Percentiles rank a stretch among this genome's conserved stretches.
These are phyloP conservation scores for Lachancea cidri DNA, from an alignment of 805 yeast genomes.

Conservation along the genomic window DNA sequence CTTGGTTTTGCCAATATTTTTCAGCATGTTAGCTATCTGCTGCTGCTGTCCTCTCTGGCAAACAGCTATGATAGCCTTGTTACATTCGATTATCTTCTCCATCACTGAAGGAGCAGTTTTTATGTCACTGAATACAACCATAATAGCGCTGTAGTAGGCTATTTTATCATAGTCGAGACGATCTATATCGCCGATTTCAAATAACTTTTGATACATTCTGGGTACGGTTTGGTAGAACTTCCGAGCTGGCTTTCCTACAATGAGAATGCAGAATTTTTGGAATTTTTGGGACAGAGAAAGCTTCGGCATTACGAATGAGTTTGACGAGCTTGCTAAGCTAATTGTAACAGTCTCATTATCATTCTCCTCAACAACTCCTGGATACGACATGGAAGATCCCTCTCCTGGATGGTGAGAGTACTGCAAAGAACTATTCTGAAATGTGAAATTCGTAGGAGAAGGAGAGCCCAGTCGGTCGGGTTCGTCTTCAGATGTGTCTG, in stretches of 20 bases:
- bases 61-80: conserved; percentile 23
- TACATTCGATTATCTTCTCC: conserved; percentile 18
- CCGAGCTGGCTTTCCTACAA: conserved; percentile 26
- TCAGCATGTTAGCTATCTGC: conserved; percentile 23
- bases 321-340: conserved; percentile 25
- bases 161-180: conserved; percentile 13
- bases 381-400: neutral
- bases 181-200: conserved; percentile 21
- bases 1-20: conserved; percentile 17
- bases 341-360: conserved; percentile 22
- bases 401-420: neutral
- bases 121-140: conserved; percentile 23
- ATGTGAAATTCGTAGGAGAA: conserved; percentile 7
- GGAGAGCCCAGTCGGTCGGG: conserved; percentile 14
- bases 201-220: conserved; percentile 17
- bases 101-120: conserved; percentile 21
- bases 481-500: conserved; percentile 33
- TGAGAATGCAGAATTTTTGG: conserved; percentile 20
- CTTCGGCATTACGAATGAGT: conserved; percentile 33
- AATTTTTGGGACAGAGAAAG: conserved; percentile 19
- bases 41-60: conserved; percentile 26
- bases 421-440: neutral
- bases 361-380: conserved; percentile 10
- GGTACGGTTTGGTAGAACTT: conserved; percentile 24
- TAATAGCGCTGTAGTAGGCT: conserved; percentile 16